These are phyloP conservation scores for Phytophthora tubulina DNA, from an alignment of 352 stramenopile species.

Conservation along the genomic window DNA sequence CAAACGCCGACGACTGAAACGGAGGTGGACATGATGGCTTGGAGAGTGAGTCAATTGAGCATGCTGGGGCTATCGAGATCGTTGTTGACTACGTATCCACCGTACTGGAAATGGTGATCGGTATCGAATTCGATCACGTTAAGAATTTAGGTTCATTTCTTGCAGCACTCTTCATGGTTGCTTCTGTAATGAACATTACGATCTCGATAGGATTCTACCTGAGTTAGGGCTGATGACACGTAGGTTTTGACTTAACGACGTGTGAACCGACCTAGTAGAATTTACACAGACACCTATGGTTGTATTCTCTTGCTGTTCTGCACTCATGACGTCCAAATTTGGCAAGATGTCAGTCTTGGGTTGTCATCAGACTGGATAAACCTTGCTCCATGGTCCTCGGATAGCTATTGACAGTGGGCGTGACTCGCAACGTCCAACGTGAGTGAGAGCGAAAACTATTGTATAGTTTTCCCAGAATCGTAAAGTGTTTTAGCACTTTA, in stretches of 20 bases:
- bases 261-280: too few species aligned
- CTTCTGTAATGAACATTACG: constrained; percentile 36
- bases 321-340: not conserved
- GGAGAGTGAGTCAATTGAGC: constrained; percentile 1
- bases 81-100: constrained; percentile 30
- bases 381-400: too few species aligned
- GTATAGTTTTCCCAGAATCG: not conserved
- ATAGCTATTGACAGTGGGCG: not conserved
- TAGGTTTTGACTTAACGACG: too few species aligned
- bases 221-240: not conserved
- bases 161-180: constrained; percentile 21
- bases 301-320: not conserved
- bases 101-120: constrained; percentile 28
- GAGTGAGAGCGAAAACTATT: not conserved
- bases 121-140: constrained; percentile 23
- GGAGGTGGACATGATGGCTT: not conserved
- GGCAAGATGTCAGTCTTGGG: too few species aligned
- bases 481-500: not conserved
- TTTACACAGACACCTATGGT: not conserved
- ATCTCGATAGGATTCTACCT: constrained; percentile 41
- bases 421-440: too few species aligned
- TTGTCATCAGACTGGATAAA: too few species aligned
- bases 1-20: constrained; percentile 2
- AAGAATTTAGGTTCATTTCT: constrained; percentile 33
- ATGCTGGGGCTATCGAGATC: constrained; percentile 19